Evolutionary conservation across 495 filamentous ascomycete genomes (phyloP).

Genomic region (Penicillium canescens): DNA sequence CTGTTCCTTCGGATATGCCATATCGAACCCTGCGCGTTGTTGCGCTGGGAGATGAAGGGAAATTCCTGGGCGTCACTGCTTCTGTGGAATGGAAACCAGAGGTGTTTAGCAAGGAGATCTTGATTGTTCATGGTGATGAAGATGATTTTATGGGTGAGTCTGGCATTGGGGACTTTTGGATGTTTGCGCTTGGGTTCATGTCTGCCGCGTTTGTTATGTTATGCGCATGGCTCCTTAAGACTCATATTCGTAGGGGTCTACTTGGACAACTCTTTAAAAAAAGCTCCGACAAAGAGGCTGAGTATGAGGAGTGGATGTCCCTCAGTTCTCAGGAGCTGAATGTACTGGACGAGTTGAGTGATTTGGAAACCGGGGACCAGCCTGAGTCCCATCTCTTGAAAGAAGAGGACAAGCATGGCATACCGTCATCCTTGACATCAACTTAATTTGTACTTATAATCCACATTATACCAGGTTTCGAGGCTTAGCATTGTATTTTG

Average conservation of each 20-base stretch:
- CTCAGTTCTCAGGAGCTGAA: slow-evolving; percentile 9
- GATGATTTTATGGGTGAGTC: neutral
- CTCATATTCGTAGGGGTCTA: neutral
- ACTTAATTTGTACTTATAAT: too few relatives aligned
- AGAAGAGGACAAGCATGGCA: too few relatives aligned
- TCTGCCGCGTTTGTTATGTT: slow-evolving; percentile 6
- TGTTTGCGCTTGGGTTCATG: slow-evolving; percentile 16
- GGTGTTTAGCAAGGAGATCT: slow-evolving; percentile 8
- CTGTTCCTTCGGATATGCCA: slow-evolving; percentile 12
- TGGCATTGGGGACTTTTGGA: neutral
- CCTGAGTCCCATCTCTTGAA: too few relatives aligned
- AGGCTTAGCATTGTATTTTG: neutral
- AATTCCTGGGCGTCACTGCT: slow-evolving; percentile 2
- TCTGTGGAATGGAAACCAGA: slow-evolving; percentile 14
- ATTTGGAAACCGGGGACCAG: slow-evolving; percentile 5
- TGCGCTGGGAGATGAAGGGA: slow-evolving; percentile 12
- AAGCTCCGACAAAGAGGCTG: neutral
- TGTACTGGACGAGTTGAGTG: slow-evolving; percentile 10
- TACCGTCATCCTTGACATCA: too few relatives aligned
- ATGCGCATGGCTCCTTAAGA: slow-evolving; percentile 9
- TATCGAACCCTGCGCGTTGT: slow-evolving; percentile 14
- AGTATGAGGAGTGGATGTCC: neutral
- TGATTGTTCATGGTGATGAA: slow-evolving; percentile 4
- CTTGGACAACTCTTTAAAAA: neutral
- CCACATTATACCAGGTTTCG: neutral